Conservation (phyloP, 805 yeast genomes). For the Candida sonorensis region DNA sequence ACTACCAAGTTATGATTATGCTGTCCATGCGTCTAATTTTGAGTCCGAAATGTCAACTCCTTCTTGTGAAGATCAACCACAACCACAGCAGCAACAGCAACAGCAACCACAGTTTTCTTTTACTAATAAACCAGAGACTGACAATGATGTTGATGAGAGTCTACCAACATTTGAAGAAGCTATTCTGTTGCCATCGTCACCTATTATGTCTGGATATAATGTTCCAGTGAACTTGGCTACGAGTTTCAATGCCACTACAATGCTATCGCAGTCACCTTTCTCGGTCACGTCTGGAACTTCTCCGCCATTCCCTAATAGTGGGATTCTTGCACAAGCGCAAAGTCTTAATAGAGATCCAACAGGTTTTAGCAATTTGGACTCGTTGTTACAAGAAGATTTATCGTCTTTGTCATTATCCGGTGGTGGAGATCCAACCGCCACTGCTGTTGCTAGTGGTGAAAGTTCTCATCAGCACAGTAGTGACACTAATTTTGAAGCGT, state of each 20-base stretch:
- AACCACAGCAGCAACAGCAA: too few species aligned
- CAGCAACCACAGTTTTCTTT: neutral
- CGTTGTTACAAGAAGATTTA: constrained; percentile 12
- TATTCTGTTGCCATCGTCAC: constrained; percentile 40
- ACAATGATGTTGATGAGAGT: constrained; percentile 10
- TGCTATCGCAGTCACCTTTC: constrained; percentile 32
- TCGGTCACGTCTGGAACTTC: constrained; percentile 24
- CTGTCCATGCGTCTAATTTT: constrained; percentile 17
- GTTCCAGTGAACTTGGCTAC: constrained; percentile 25
- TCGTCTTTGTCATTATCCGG: constrained; percentile 1
- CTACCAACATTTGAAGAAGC: constrained; percentile 68
- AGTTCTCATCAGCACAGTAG: too few species aligned
- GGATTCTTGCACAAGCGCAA: constrained; percentile 10
- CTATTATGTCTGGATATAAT: constrained; percentile 31
- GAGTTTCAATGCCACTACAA: constrained; percentile 23
- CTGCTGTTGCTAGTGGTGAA: too few species aligned
- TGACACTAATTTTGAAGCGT: too few species aligned
- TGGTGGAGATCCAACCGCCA: neutral
- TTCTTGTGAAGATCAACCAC: constrained; percentile 4
- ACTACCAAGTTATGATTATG: constrained; percentile 34
- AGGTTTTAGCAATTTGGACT: constrained; percentile 18
- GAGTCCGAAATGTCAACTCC: too few species aligned
- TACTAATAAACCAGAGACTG: constrained; percentile 1
- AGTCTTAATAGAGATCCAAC: constrained; percentile 7
- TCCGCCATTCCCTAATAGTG: constrained; percentile 4